Conservation (phyloP, 306 rosid species). For the Cucumis melo region DNA sequence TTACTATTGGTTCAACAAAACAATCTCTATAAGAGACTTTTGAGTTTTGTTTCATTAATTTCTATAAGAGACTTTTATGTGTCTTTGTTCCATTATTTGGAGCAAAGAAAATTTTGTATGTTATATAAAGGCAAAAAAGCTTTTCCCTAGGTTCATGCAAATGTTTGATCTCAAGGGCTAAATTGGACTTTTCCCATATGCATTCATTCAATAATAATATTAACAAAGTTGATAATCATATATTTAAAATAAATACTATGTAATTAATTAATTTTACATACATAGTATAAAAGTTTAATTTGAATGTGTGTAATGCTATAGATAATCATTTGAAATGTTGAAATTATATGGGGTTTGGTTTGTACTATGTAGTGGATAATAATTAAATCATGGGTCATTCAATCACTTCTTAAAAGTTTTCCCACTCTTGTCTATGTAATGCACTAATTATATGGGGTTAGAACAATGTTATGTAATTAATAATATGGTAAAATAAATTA, state of each 20-base stretch:
- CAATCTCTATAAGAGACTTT: not conserved
- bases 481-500: too few relatives aligned
- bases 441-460: not conserved
- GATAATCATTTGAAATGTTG: not conserved
- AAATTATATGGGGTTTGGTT: not conserved
- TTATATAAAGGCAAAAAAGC: not conserved
- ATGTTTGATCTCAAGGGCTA: not conserved
- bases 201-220: not conserved
- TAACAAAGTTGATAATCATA: not conserved
- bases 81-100: not conserved
- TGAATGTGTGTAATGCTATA: not conserved
- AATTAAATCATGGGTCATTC: not conserved
- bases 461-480: not conserved
- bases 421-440: not conserved
- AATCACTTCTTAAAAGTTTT: not conserved
- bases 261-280: not conserved
- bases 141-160: conserved; percentile 1
- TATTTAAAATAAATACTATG: not conserved
- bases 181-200: not conserved
- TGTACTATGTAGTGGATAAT: not conserved
- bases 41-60: not conserved
- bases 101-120: not conserved
- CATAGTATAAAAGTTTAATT: not conserved
- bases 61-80: not conserved
- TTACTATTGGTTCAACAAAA: not conserved